Evolutionary conservation across 1,284 basidiomycete genomes (phyloP), one percentile per base, ranked within the genome.

Genomic region (Ceratorhiza oryzae-sativae): DNA sequence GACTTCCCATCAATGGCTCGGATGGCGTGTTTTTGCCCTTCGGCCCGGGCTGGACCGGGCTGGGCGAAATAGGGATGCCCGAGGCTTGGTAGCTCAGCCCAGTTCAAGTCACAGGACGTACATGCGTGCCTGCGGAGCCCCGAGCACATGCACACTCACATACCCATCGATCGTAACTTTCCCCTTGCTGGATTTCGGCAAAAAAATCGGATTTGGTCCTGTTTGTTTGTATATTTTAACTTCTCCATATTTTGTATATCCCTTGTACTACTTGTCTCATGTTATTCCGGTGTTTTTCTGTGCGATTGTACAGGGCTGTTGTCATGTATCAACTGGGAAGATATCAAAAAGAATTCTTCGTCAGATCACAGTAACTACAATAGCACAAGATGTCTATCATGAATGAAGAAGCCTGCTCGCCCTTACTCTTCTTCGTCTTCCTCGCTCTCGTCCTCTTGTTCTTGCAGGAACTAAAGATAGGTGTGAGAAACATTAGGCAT

Each of bases 21-120:
- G 94, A 96, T 76, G 93, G 91, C 6, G 90, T 95, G 67, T 95
- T 96, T 82, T 80, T 95, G 71, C 90, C 90, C 76, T 86, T 91
- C 82, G 74, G 71, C 56, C 72, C 75, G 39, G 62, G 71, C 25
- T 92, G 91, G 91, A 86, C 84, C 42, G 87, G 87, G 58, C 65
- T 68, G 36, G 65, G 65, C 10, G 90, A 91, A 77, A 88, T 91
- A 77, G 75, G 86, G 13, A 90, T 90, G 86, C 90, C 91, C 18
- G 90, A 92, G 81, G 91, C 91, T 45, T 91, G 91, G 90, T 92
- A 68, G 65, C 25, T 18, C 53, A 20, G 34, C 20, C 18, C 18
- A 4, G 15, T 48, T 15, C 25, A 30, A 4, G n/a, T 27, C 48
- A 49, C 42, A 45, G 15, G 51, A 23, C n/a, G n/a, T n/a, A n/a